phyloP scores from a whole-genome alignment of 768 basidiomycete species.

The Candolleomyces eurysporus region DNA sequence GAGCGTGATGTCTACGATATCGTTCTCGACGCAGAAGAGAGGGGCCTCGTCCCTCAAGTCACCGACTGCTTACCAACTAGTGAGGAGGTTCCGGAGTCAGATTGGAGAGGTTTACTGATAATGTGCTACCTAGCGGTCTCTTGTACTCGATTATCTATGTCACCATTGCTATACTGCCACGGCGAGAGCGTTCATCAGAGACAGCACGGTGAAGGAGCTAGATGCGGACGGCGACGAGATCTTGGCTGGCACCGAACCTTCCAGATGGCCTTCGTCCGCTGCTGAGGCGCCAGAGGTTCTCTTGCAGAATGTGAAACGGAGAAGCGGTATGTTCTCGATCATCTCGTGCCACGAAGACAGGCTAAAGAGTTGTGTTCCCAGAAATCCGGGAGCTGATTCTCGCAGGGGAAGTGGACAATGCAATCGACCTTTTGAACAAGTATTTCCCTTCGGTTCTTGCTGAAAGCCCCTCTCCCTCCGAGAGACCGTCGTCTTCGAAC shows the following conservation, averaged over 20 bases:
- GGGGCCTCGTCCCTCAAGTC: conserved; percentile 4
- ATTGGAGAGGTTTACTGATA: not conserved
- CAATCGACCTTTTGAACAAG: conserved; percentile 59
- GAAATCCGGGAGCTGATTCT: conserved; percentile 72
- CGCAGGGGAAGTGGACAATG: conserved; percentile 71
- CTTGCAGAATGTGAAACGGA: conserved; percentile 44
- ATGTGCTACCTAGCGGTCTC: conserved; percentile 42
- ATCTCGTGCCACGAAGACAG: not conserved
- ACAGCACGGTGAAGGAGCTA: conserved; percentile 59
- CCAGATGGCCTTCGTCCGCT: not conserved
- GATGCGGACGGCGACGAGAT: conserved; percentile 74
- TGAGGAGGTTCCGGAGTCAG: conserved; percentile 18
- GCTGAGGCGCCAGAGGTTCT: not conserved
- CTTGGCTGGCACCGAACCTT: conserved; percentile 17
- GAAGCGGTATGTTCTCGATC: not conserved
- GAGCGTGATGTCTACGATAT: conserved; percentile 5
- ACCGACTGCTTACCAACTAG: conserved; percentile 44
- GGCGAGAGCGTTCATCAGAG: conserved; percentile 63
- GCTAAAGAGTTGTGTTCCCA: conserved; percentile 24
- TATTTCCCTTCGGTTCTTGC: conserved; percentile 76
- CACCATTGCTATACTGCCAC: conserved; percentile 74
- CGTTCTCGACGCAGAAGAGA: conserved; percentile 1
- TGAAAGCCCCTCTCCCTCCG: conserved; percentile 10
- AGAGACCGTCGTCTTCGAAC: not conserved
- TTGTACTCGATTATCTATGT: conserved; percentile 77